phyloP scores from a whole-genome alignment of 176 grass and related monocot genomes.

The Calamus simplicifolius region DNA sequence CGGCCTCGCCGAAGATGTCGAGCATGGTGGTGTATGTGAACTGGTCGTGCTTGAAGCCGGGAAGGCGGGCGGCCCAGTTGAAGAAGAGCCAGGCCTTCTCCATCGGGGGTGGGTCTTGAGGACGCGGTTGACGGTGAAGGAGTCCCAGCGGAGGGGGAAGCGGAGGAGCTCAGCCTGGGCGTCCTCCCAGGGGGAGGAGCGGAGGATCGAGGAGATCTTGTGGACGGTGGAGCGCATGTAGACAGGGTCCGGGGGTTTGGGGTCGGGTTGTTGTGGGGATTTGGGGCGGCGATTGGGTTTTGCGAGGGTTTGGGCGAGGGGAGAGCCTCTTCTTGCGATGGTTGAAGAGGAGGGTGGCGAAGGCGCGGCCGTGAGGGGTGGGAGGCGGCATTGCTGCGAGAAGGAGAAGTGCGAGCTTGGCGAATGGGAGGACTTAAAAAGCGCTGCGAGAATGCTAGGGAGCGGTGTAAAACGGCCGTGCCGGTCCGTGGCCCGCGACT shows the following conservation, averaged over 20 bases:
- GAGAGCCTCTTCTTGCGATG: too few species aligned
- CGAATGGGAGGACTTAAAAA: too few species aligned
- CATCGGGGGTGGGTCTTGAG: slow-evolving; percentile 73
- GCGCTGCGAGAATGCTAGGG: too few species aligned
- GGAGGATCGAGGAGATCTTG: slow-evolving; percentile 44
- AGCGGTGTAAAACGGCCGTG: too few species aligned
- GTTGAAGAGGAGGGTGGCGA: slow-evolving; percentile 12
- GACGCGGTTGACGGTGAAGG: slow-evolving; percentile 59
- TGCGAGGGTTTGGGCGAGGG: slow-evolving; percentile 11
- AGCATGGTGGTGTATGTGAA: slow-evolving; percentile 80
- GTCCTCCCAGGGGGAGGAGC: slow-evolving; percentile 38
- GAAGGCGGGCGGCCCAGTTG: slow-evolving; percentile 34
- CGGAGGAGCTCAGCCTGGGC: slow-evolving; percentile 36
- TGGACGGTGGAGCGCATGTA: slow-evolving; percentile 51
- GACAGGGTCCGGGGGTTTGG: slow-evolving; percentile 1
- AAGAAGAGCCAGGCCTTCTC: slow-evolving; percentile 77
- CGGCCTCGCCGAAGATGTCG: slow-evolving; percentile 66
- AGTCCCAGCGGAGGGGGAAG: slow-evolving; percentile 54
- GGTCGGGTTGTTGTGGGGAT: neutral
- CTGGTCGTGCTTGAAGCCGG: slow-evolving; percentile 54
- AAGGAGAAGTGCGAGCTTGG: too few species aligned
- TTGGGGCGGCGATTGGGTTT: neutral
- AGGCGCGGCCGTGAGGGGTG: neutral
- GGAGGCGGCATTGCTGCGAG: too few species aligned
- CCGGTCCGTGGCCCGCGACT: too few species aligned